These are phyloP conservation scores for Oryza meridionalis DNA, from an alignment of 176 grass and related monocot genomes.

Conservation along the genomic window DNA sequence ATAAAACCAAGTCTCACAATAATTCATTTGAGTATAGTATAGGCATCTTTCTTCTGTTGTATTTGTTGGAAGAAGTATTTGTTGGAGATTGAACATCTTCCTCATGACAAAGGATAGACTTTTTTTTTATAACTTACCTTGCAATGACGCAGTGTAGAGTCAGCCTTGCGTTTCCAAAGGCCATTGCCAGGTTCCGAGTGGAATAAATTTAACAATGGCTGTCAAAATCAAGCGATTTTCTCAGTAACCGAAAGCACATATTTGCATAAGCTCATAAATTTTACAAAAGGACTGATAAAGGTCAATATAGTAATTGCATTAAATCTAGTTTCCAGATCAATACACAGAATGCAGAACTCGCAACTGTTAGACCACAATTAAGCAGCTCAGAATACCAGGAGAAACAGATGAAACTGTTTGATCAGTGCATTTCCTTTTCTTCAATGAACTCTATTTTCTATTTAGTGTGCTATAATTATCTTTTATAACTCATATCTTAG, in stretches of 20 bases:
- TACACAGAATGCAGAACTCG: not conserved
- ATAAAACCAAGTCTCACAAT: constrained; percentile 7
- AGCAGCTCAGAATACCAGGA: not conserved
- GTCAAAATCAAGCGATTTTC: constrained; percentile 41
- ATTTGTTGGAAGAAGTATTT: not conserved
- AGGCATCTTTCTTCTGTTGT: not conserved
- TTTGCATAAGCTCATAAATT: constrained; percentile 12
- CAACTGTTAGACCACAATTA: constrained; percentile 20
- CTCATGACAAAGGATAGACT: not conserved
- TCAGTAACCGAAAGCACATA: constrained; percentile 16
- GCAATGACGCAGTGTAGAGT: constrained; percentile 70
- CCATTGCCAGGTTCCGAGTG: constrained; percentile 94
- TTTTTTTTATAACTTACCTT: constrained; percentile 52
- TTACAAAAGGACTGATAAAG: constrained; percentile 9
- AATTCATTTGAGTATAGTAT: not conserved
- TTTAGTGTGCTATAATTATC: not conserved
- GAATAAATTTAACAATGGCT: constrained; percentile 89
- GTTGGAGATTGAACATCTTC: too few species aligned
- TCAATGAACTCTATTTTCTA: constrained; percentile 29
- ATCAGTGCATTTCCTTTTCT: not conserved
- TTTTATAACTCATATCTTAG: constrained; percentile 2
- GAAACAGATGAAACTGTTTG: constrained; percentile 9
- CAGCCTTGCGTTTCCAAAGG: constrained; percentile 93
- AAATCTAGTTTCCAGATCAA: not conserved
- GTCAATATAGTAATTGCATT: constrained; percentile 28